Evolutionary conservation across 108 stramenopile species (phyloP), one percentile per base, ranked within the genome.

Genomic region (Parietichytrium sp.): DNA sequence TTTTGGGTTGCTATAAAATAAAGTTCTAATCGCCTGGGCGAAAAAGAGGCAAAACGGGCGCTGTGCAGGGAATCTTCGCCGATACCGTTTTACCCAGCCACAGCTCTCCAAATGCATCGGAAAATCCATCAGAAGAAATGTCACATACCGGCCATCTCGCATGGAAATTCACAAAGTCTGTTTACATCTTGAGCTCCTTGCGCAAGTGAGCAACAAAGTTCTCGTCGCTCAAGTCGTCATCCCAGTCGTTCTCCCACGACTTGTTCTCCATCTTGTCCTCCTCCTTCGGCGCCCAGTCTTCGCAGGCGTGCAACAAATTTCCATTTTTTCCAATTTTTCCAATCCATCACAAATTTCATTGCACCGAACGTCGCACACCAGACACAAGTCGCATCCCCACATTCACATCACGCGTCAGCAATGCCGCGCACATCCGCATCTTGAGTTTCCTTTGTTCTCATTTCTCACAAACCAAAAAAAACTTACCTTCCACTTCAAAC

Each of bases 241-340:
- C 78, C 78, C 78, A 78, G 78, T 78, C 45, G n/a, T 78, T 48
- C 78, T 78, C n/a, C 78, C 78, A 78, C 78, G 23, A 20, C 78
- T 78, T 47, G 47, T 20, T 30, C 13, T 55, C 78, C 13, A 48
- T 48, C 45, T 47, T 47, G 78, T 47, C 78, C 49, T 49, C 49
- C 23, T 78, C 78, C 45, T 78, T 47, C 6, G 78, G 2, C n/a
- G 78, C 38, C 7, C 4, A 47, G n/a, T 78, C n/a, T 10, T 15
- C 10, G 49, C 49, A 49, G 49, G 49, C 13, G 13, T 10, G 49
- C 13, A 10, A 16, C 49, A 16, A 49, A 49, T 15, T n/a, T n/a
- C n/a, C n/a, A 49, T 49, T 49, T 49, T 16, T 10, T 10, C 49
- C 10, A 16, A 16, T 49, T 16, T 10, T 10, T 16, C 16, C 13